Conservation (phyloP, 106 monocot species). For the Apostasia shenzhenica region DNA sequence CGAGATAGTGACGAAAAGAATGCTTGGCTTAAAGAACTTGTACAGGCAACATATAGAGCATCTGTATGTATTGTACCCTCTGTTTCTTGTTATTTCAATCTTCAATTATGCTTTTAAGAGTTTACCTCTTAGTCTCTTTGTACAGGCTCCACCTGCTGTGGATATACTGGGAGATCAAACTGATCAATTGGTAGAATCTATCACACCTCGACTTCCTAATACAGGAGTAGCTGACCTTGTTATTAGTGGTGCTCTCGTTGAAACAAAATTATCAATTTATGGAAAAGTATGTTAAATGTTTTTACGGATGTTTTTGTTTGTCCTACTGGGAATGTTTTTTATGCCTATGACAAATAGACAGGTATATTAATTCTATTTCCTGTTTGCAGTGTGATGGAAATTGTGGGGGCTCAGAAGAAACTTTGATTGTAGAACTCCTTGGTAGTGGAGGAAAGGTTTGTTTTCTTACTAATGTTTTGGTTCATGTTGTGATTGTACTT, state of each 20-base stretch:
- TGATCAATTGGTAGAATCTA: constrained; percentile 15
- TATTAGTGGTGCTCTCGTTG: constrained; percentile 66
- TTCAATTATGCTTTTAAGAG: constrained; percentile 1
- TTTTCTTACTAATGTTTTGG: background rate
- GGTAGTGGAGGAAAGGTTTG: constrained; percentile 86
- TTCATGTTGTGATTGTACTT: too few species aligned
- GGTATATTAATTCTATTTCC: background rate
- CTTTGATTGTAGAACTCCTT: constrained; percentile 64
- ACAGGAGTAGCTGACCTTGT: constrained; percentile 59
- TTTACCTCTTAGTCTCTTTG: constrained; percentile 1
- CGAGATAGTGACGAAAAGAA: constrained; percentile 55
- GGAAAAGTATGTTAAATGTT: constrained; percentile 39
- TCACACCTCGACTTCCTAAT: constrained; percentile 18
- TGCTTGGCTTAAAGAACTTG: constrained; percentile 71
- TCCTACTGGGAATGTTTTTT: background rate
- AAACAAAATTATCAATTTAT: constrained; percentile 81
- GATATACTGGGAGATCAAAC: constrained; percentile 58
- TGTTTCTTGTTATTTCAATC: background rate
- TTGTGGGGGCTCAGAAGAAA: constrained; percentile 25
- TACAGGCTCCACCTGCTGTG: constrained; percentile 61
- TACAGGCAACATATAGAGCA: constrained; percentile 83
- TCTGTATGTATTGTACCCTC: constrained; percentile 62
- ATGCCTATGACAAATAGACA: background rate
- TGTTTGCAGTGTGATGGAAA: constrained; percentile 48
- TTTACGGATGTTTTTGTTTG: background rate